Evolutionary conservation across 305 asterid species (phyloP).

Genomic region (Fraxinus platypoda): DNA sequence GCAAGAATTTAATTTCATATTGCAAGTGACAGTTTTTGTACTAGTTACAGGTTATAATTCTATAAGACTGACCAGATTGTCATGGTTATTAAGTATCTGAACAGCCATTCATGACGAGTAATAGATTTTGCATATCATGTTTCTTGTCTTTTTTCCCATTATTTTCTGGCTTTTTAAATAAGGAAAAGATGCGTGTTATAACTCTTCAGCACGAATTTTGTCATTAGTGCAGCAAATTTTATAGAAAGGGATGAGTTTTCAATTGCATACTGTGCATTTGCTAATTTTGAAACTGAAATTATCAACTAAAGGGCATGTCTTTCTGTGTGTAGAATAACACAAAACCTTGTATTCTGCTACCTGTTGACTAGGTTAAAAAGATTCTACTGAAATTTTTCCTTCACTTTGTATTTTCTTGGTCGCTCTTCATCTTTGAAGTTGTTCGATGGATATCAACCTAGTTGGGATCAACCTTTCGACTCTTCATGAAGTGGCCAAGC

Average conservation of each 20-base stretch:
- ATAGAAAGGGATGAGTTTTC: neutral
- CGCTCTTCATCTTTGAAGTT: neutral
- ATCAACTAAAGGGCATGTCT: neutral
- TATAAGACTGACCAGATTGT: conserved; percentile 16
- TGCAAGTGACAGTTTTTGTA: conserved; percentile 16
- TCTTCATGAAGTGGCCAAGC: neutral
- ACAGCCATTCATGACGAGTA: conserved; percentile 32
- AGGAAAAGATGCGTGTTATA: conserved; percentile 24
- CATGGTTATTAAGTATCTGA: conserved; percentile 14
- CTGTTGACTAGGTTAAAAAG: neutral
- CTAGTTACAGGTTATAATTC: conserved; percentile 16
- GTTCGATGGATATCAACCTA: neutral
- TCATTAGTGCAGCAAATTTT: neutral
- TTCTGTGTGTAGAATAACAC: neutral
- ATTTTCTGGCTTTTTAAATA: neutral
- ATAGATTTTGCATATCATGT: conserved; percentile 42
- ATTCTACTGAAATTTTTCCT: neutral
- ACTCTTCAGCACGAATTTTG: neutral
- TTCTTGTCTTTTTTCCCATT: conserved; percentile 23
- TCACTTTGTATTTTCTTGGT: neutral
- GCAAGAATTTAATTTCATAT: neutral
- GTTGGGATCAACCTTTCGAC: neutral
- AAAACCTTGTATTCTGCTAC: neutral
- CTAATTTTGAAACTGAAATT: neutral
- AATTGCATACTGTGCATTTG: conserved; percentile 21